These are phyloP conservation scores for Kuraishia piskuri DNA, from an alignment of 805 yeast species.

Conservation along the genomic window DNA sequence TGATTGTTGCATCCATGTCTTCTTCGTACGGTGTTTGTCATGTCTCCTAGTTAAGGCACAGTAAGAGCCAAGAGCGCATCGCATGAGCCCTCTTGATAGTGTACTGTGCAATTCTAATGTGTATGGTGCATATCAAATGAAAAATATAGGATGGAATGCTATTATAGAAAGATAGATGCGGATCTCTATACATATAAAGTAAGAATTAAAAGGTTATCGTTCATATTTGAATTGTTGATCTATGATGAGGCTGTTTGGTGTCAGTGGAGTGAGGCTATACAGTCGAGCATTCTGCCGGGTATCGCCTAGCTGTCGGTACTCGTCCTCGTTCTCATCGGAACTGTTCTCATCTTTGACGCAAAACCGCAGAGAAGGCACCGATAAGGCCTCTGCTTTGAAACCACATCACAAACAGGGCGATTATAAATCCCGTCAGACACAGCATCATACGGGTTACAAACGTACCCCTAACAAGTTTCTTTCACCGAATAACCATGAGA, in stretches of 20 bases:
- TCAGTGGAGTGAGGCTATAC: background rate
- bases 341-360: background rate
- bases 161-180: too few relatives aligned
- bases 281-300: background rate
- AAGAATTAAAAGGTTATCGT: too few relatives aligned
- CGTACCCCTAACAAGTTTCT: background rate
- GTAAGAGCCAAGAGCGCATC: too few relatives aligned
- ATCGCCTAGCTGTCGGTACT: background rate
- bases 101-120: background rate
- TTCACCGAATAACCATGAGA: slow-evolving; percentile 1
- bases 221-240: too few relatives aligned
- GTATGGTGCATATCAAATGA: background rate
- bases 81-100: too few relatives aligned
- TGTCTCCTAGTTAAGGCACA: background rate
- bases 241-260: background rate
- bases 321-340: background rate
- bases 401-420: background rate
- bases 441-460: background rate
- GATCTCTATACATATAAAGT: too few relatives aligned
- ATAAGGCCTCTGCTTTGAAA: too few relatives aligned
- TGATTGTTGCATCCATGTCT: too few relatives aligned
- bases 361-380: background rate
- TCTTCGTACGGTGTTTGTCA: too few relatives aligned
- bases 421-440: background rate
- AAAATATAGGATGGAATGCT: too few relatives aligned